Evolutionary conservation across 2,329 filamentous ascomycete species (phyloP), one percentile per base, ranked within the genome.

Genomic region (Fonsecaea erecta): DNA sequence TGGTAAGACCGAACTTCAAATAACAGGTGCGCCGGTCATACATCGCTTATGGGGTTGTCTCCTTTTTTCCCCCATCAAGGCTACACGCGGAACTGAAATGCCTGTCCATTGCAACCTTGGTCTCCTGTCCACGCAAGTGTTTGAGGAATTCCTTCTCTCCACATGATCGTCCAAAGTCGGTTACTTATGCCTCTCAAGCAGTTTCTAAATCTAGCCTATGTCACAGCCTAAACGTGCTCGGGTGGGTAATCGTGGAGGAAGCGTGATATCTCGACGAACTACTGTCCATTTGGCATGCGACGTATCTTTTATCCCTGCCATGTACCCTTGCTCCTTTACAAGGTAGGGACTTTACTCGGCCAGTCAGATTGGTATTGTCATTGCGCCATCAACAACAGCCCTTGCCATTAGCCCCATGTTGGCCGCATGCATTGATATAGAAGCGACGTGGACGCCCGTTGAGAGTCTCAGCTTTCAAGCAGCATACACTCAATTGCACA

Each of bases 211-310:
- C 28, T 59, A 51, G 56, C 56, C 56, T 59, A 59, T 26, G 56
- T 14, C 43, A 52, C 56, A 58, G 55, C 26, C 14, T 30, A 32
- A 32, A 18, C 30, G 12, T 28, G 18, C 30, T 52, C 57, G 43
- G 40, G 9, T 52, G 57, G 57, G 8, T 60, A 60, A 60, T 37
- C 46, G 46, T 60, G 57, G 57, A 37, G 46, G 7, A 24, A 24
- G 30, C 28, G 28, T 52, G 28, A 24, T 34, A 58, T 46, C 37
- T 28, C 24, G 37, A 34, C 55, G 32, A 26, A 30, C 43, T 9
- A 18, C n/a, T 16, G 40, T 52, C 37, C 3, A 14, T 37, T n/a
- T 52, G 48, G 48, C 16, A 30, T 48, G 18, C 37, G 2, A 51
- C 24, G 21, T 52, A 32, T 58, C 12, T 28, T 37, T 52, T 52